Conservation (phyloP, 495 filamentous ascomycete species). For the Neurospora sp. region DNA sequence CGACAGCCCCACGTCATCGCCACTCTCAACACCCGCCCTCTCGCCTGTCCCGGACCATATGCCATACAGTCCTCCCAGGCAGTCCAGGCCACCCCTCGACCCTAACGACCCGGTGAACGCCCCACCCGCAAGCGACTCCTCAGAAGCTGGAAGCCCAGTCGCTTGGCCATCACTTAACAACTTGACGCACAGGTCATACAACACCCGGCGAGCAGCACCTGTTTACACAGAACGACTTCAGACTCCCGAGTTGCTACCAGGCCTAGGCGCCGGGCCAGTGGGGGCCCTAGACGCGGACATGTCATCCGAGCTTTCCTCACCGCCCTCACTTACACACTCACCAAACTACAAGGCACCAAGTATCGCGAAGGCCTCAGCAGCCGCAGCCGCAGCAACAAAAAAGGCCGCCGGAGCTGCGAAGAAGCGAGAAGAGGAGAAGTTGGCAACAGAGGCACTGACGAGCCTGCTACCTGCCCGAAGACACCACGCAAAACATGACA, state of each 20-base stretch:
- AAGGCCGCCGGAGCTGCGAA: conserved; percentile 9
- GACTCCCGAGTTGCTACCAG: conserved; percentile 13
- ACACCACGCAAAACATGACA: conserved; percentile 1
- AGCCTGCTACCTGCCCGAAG: conserved; percentile 31
- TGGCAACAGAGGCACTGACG: conserved; percentile 35
- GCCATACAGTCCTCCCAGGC: conserved; percentile 13
- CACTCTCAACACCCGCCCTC: conserved; percentile 13
- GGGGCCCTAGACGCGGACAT: conserved; percentile 11
- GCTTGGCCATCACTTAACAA: conserved; percentile 31
- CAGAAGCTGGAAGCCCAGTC: conserved; percentile 22
- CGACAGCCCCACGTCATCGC: conserved; percentile 5
- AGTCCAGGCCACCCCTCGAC: conserved; percentile 1
- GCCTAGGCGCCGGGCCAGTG: neutral
- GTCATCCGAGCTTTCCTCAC: conserved; percentile 36
- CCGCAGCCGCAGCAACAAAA: conserved; percentile 12
- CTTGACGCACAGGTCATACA: conserved; percentile 26
- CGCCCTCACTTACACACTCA: conserved; percentile 41
- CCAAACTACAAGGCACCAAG: conserved; percentile 27
- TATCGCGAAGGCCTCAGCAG: conserved; percentile 8
- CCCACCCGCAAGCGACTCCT: conserved; percentile 33
- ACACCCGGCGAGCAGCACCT: conserved; percentile 8
- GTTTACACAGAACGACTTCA: conserved; percentile 13
- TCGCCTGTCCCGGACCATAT: neutral
- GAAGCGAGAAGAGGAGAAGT: conserved; percentile 15
- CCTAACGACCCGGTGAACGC: conserved; percentile 33